phyloP scores from a whole-genome alignment of 345 rosid genomes.

The Pugionium dolabratum region DNA sequence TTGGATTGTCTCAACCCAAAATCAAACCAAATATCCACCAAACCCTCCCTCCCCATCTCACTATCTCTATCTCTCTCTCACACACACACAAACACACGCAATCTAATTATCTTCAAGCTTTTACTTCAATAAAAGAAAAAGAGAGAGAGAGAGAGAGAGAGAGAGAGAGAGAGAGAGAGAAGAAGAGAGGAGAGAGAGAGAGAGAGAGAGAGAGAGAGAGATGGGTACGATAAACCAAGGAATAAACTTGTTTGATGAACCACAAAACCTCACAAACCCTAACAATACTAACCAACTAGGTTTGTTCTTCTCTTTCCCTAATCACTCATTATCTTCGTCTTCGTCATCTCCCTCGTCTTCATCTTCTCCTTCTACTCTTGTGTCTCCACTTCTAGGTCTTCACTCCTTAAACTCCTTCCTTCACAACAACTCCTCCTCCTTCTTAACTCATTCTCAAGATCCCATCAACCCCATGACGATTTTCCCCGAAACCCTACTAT shows the following conservation, averaged over 20 bases:
- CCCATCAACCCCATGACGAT: slow-evolving; percentile 46
- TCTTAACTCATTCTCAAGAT: slow-evolving; percentile 29
- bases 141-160: background rate
- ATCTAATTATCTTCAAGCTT: no score
- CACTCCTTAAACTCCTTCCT: slow-evolving; percentile 31
- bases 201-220: slow-evolving; percentile 30
- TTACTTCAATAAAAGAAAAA: no score
- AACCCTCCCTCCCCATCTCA: background rate
- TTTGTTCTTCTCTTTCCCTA: slow-evolving; percentile 55
- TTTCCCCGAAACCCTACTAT: slow-evolving; percentile 62
- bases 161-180: slow-evolving; percentile 33
- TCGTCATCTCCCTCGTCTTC: slow-evolving; percentile 25
- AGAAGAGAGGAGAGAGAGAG: background rate
- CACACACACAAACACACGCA: background rate
- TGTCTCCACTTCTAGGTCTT: slow-evolving; percentile 31
- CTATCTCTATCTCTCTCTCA: slow-evolving; percentile 6
- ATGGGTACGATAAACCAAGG: slow-evolving; percentile 61
- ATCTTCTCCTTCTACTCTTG: slow-evolving; percentile 33
- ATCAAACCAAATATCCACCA: slow-evolving; percentile 28
- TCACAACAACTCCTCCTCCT: slow-evolving; percentile 30
- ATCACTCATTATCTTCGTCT: slow-evolving; percentile 32
- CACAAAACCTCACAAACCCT: slow-evolving; percentile 44
- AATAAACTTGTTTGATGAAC: slow-evolving; percentile 62
- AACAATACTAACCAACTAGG: slow-evolving; percentile 50
- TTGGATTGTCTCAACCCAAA: slow-evolving; percentile 40